Evolutionary conservation across 164 flowering plant species (phyloP), one percentile per base, ranked within the genome.

Genomic region (Vitis riparia): DNA sequence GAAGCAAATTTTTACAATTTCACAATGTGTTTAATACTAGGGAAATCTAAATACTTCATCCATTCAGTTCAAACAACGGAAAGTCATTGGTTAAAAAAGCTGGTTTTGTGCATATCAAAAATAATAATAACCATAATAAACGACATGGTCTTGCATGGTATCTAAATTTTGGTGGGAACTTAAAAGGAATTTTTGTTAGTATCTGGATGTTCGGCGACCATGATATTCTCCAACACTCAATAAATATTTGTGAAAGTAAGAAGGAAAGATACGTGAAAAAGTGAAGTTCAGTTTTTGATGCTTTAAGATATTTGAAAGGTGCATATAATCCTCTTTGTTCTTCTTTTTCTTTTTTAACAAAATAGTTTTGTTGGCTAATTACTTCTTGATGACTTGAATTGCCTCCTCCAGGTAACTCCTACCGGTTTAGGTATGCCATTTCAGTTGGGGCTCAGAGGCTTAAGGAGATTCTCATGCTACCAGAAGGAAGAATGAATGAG

Each of bases 391-490:
- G 37, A 8, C 59, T 19, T 51, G 0, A 51, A 7, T 9, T 17
- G 27, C 48, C 55, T 12, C 29, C 11, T 50, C 47, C 68, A 80
- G 83, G 76, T 29, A 80, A 77, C 67, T 77, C 62, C 62, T 32
- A 71, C 16, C 76, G 80, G 11, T 74, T 80, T 44, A 71, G 55
- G 56, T 23, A 55, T 74, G 83, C 83, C 9, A 27, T 80, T 58
- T 30, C 78, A 3, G 66, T 50, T 62, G 83, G 83, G 17, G 71
- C 76, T 52, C 66, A 62, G 64, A 77, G 59, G 52, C 76, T 80
- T 59, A 15, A 16, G 13, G 67, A 71, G 15, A 72, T 80, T 23
- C 76, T 80, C 30, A 58, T 11, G 49, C 76, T 74, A 57, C 78
- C 80, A 0, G 69, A 65, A 47, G 76, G 71, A 66, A 50, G n/a